Evolutionary conservation across 1,139 yeast genomes (phyloP).

Genomic region (Lodderomyces elongisporus): DNA sequence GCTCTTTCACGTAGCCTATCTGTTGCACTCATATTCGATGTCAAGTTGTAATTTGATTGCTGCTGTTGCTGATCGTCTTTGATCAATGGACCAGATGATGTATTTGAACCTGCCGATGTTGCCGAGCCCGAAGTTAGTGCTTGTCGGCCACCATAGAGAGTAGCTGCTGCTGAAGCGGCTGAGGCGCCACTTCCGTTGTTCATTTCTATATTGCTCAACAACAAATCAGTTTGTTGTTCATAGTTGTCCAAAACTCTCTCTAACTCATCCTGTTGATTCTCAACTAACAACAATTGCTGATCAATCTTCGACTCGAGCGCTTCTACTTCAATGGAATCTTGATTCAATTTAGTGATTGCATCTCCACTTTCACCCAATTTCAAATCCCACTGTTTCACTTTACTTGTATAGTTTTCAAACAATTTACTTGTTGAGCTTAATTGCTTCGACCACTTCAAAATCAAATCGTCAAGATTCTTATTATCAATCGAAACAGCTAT

Average conservation of each 20-base stretch:
- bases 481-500: slow-evolving; percentile 78
- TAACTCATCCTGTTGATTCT: slow-evolving; percentile 87
- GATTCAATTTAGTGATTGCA: slow-evolving; percentile 71
- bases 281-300: slow-evolving; percentile 79
- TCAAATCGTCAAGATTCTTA: slow-evolving; percentile 87
- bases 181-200: slow-evolving; percentile 12
- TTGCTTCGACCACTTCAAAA: slow-evolving; percentile 90
- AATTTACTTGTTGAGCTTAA: slow-evolving; percentile 66
- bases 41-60: slow-evolving; percentile 11
- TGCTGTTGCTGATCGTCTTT: slow-evolving; percentile 3
- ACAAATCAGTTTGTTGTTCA: slow-evolving; percentile 74
- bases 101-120: slow-evolving; percentile 6
- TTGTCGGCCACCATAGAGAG: slow-evolving; percentile 5
- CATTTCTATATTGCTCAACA: slow-evolving; percentile 42
- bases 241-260: slow-evolving; percentile 78
- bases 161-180: slow-evolving; percentile 7
- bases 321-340: slow-evolving; percentile 78
- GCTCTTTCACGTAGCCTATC: slow-evolving; percentile 92
- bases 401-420: slow-evolving; percentile 72
- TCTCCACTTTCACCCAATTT: slow-evolving; percentile 81
- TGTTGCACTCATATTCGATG: slow-evolving; percentile 30
- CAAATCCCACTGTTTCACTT: slow-evolving; percentile 81
- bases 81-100: slow-evolving; percentile 8
- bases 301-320: slow-evolving; percentile 81
- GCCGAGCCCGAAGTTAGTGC: slow-evolving; percentile 4